Percentiles rank a stretch among this genome's conserved stretches.
These are phyloP conservation scores for Cystoderma amianthinum DNA, from an alignment of 768 basidiomycete species.

Conservation along the genomic window DNA sequence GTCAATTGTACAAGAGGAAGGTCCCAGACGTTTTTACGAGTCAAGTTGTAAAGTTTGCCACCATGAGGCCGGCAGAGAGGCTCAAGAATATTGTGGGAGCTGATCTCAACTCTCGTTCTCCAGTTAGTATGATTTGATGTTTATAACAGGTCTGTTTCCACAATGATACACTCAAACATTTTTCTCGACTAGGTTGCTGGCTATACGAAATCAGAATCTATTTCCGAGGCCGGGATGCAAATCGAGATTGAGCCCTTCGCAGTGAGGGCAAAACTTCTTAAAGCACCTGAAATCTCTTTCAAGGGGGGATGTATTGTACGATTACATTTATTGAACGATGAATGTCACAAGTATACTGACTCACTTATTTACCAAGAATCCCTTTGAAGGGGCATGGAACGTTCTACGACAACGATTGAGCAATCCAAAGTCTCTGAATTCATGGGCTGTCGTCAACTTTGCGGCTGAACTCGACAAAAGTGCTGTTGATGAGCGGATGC, in stretches of 20 bases:
- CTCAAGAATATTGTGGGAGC: slow-evolving; percentile 52
- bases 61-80: slow-evolving; percentile 56
- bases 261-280: slow-evolving; percentile 56
- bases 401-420: background rate
- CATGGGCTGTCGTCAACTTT: background rate
- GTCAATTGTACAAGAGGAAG: slow-evolving; percentile 71
- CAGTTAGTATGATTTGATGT: slow-evolving; percentile 37
- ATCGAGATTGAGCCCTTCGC: slow-evolving; percentile 51
- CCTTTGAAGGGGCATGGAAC: slow-evolving; percentile 26
- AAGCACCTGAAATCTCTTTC: slow-evolving; percentile 46
- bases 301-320: no score
- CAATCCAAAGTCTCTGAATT: background rate
- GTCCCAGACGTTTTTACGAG: slow-evolving; percentile 65
- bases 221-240: slow-evolving; percentile 65
- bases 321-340: no score
- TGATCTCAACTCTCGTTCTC: slow-evolving; percentile 24
- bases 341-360: no score
- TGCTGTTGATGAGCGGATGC: background rate
- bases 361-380: no score
- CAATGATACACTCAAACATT: no score
- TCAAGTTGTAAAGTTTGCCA: slow-evolving; percentile 63
- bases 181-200: slow-evolving; percentile 46
- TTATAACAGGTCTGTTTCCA: no score
- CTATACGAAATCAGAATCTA: slow-evolving; percentile 71
- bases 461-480: background rate